Conservation (phyloP, 73 alveolate species). For the Tetrahymena elliotti region DNA sequence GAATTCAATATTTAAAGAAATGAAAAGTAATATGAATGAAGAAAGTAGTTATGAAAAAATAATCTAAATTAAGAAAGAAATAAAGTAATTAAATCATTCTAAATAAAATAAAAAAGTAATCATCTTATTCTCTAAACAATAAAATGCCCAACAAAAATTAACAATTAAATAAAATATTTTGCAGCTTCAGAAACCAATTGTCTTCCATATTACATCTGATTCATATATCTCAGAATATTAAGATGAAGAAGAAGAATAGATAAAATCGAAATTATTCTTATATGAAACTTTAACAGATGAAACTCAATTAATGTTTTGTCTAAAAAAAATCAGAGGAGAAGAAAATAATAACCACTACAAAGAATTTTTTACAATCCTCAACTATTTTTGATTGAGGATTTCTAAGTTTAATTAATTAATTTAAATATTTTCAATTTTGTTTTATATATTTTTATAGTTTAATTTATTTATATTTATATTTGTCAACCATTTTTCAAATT, state of each 20-base stretch:
- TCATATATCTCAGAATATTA: neutral
- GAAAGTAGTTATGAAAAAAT: neutral
- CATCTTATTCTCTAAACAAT: neutral
- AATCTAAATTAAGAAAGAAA: neutral
- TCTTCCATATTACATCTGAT: neutral
- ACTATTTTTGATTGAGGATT: neutral
- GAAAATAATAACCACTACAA: neutral
- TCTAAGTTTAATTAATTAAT: no score
- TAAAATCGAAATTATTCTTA: neutral
- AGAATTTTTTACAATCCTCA: neutral
- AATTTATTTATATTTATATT: no score
- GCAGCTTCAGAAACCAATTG: neutral
- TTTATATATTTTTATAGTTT: no score
- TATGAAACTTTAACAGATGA: neutral
- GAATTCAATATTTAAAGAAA: no score
- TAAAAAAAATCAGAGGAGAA: neutral
- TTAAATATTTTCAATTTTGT: no score
- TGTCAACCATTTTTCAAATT: no score
- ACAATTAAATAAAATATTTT: no score
- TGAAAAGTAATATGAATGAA: no score
- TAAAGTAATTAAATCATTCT: neutral
- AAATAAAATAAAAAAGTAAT: no score
- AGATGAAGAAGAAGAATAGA: no score
- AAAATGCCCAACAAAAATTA: neutral
- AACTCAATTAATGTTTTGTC: neutral